Percentiles rank a stretch among this genome's conserved stretches.
phyloP scores from a whole-genome alignment of 1,284 basidiomycete species.

The Irpex sp. region DNA sequence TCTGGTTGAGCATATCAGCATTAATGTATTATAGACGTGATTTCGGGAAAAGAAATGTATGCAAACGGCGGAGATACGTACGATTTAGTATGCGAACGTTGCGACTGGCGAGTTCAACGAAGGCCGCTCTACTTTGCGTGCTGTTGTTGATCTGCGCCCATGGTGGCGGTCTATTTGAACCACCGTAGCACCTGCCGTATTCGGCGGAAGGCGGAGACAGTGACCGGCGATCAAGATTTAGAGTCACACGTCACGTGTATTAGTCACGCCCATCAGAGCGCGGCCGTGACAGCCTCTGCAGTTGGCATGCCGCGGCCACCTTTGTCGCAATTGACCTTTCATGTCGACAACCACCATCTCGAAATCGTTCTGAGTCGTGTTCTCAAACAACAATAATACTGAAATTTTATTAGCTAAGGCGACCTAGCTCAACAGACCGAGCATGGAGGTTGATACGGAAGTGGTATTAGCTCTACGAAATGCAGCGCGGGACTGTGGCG shows the following conservation, averaged over 20 bases:
- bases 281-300: not conserved
- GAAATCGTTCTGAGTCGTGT: too few species aligned
- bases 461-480: constrained; percentile 43
- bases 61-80: not conserved
- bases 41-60: not conserved
- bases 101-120: not conserved
- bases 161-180: not conserved
- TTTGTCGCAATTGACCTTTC: too few species aligned
- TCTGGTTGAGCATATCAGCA: not conserved
- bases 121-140: not conserved
- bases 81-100: not conserved
- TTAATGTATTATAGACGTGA: not conserved
- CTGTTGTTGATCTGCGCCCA: not conserved
- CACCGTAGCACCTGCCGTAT: not conserved
- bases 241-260: not conserved
- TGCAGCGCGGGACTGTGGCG: constrained; percentile 47
- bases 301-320: not conserved
- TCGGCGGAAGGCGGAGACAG: not conserved
- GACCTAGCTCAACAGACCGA: not conserved
- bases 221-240: not conserved
- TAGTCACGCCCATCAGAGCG: not conserved
- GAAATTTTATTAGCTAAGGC: not conserved
- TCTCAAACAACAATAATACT: too few species aligned
- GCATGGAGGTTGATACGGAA: constrained; percentile 21
- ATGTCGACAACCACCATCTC: too few species aligned